Base-by-base conservation (phyloP, 2,329 filamentous ascomycete species). In the Sporothrix brunneoviolacea region DNA sequence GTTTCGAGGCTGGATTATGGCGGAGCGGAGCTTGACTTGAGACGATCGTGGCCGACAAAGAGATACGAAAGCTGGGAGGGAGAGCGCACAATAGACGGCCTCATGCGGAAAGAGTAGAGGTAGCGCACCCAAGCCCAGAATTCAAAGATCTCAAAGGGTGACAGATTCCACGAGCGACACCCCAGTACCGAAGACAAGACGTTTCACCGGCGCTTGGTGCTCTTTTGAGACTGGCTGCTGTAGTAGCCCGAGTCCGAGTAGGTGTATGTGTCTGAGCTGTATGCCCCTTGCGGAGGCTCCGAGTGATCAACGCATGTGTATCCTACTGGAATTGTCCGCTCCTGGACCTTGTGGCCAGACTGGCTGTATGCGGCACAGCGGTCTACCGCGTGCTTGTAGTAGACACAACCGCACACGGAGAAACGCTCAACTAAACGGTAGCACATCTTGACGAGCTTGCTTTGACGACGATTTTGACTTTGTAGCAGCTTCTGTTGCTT, bases 341-440 rank as follows among this genome's bases (percentile, higher is more conserved):
- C 83, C 58, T 88, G 80, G 51, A 91, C 72, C 40, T 61, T 60
- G 62, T 95, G 90, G 41, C 84, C 84, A 44, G 80, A 79, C 53
- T 85, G 82, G 54, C 85, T 86, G 64, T 89, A 88, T 32, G 80
- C 75, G 43, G 82, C 74, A 65, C 90, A 95, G 54, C 86, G 85
- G 63, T 95, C 90, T 60, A 95, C 77, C 42, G 87, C 83, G 66
- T 95, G 91, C 62, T 84, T 78, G 73, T 91, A 88, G 74, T 95
- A 94, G 60, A 91, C 76, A 70, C 90, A 95, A 57, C 83, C 80
- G 76, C 90, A 95, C 50, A 85, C 87, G 50, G 89, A 83, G 73
- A 90, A 95, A 53, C 88, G 77, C 68, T 95, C 90, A 60, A 91
- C 74, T 55, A 95, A 70, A 70, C 91, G 87, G 63, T 88, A 91